Evolutionary conservation across 2,329 filamentous ascomycete genomes (phyloP), one percentile per base, ranked within the genome.

Genomic region (Trematosphaeria pertusa): DNA sequence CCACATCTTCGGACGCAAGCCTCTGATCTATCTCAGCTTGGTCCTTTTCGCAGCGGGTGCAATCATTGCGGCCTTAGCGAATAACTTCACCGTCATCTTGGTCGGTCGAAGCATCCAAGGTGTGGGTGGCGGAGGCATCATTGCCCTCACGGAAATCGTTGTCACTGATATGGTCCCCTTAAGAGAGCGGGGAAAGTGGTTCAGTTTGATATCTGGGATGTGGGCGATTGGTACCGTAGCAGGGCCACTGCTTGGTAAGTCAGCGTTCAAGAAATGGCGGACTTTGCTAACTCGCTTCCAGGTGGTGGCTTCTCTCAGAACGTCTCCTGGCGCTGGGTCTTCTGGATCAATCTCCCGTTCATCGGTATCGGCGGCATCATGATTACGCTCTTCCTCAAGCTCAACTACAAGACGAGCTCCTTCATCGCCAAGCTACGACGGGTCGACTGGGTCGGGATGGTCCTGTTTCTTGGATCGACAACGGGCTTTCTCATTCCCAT

Each of bases 261-360:
- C 1, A 33, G 15, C 19, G 12, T 3, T 10, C 9, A 9, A 11
- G 8, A 30, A 7, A 26, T 6, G 3, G 14, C 3, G 4, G 36
- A 15, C 36, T 9, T 8, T 14, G 17, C 53, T 54, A 24, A 54
- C 20, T 17, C 10, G 12, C 0, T 22, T 17, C 7, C 19, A 66
- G 61, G 83, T 5, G 82, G 81, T 14, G 80, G 75, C 2, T 81
- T 84, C 48, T 74, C 80, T 3, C 73, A 82, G 45, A 71, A 77
- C 33, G 74, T 75, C 1, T 70, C 69, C 1, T 85, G 83, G 84
- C 69, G 79, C 7, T 87, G 84, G 84, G 80, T 87, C 9, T 86
- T 87, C 61, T 88, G 80, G 77, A 76, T 86, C 56, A 87, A 87
- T 54, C 68, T 86, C 1, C 82, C 83, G 2, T 79, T 86, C 58